phyloP scores from a whole-genome alignment of 192 early-diverging fungal genomes.

The Pilobolus umbonatus region DNA sequence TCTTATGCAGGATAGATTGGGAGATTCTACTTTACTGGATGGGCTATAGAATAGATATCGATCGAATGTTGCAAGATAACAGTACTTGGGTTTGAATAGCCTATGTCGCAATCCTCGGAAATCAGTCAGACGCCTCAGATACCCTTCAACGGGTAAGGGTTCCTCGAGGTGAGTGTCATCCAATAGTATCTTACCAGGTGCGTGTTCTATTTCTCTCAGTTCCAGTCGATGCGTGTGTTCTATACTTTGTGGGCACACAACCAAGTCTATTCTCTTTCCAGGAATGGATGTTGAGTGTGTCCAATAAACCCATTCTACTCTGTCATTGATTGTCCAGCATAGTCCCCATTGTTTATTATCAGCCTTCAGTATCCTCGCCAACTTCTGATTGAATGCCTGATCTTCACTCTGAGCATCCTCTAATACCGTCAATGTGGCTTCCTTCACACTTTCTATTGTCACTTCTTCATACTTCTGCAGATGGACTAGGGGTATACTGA shows the following conservation, averaged over 20 bases:
- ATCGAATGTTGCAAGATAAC: constrained; percentile 19
- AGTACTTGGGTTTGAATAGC: not conserved
- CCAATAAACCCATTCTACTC: constrained; percentile 32
- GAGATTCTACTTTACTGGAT: constrained; percentile 3
- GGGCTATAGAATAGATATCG: constrained; percentile 17
- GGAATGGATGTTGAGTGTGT: not conserved
- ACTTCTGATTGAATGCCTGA: not conserved
- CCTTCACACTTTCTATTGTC: constrained; percentile 13
- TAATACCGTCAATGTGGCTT: constrained; percentile 15
- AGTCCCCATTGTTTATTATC: not conserved
- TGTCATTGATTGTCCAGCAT: constrained; percentile 23
- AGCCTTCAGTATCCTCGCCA: not conserved
- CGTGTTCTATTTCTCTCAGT: constrained; percentile 16
- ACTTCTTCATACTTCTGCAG: constrained; percentile 8
- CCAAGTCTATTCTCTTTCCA: not conserved
- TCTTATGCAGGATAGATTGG: not conserved
- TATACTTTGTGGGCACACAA: constrained; percentile 28
- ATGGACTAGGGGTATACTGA: constrained; percentile 16
- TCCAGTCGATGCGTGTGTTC: constrained; percentile 30
- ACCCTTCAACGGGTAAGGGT: constrained; percentile 22
- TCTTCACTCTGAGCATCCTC: too few relatives aligned
- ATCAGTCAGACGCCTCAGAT: not conserved
- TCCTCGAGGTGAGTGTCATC: constrained; percentile 7
- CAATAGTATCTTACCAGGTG: constrained; percentile 12
- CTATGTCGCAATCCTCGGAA: not conserved